A percentile compares a stretch with the other conserved stretches of the same genome.
Evolutionary conservation across 164 flowering plant species (phyloP).

Genomic region (Magnolia changhungtana): DNA sequence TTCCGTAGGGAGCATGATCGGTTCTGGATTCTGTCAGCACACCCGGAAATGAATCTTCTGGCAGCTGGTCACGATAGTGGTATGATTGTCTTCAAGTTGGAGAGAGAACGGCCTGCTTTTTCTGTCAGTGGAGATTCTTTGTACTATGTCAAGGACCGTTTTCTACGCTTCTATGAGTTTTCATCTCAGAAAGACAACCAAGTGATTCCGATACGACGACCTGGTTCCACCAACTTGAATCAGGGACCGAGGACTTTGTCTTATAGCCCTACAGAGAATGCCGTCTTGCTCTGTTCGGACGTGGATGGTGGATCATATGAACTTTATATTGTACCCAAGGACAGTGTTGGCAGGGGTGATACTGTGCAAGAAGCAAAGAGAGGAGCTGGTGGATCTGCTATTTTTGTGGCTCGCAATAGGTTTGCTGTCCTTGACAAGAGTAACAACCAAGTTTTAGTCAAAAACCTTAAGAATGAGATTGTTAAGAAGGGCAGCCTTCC

Average conservation of each 20-base stretch:
- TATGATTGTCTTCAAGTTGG: slow-evolving; percentile 87
- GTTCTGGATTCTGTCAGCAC: slow-evolving; percentile 78
- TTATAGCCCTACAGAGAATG: slow-evolving; percentile 87
- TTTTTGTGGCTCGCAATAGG: slow-evolving; percentile 81
- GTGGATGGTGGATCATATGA: slow-evolving; percentile 91
- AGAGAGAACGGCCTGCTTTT: slow-evolving; percentile 89
- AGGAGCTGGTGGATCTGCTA: slow-evolving; percentile 82
- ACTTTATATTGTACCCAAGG: slow-evolving; percentile 72
- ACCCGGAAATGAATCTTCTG: slow-evolving; percentile 79
- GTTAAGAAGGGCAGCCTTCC: slow-evolving; percentile 76
- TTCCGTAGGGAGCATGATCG: slow-evolving; percentile 87
- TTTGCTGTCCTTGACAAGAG: slow-evolving; percentile 85
- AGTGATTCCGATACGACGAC: slow-evolving; percentile 67
- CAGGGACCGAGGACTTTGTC: slow-evolving; percentile 83
- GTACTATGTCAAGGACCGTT: slow-evolving; percentile 76
- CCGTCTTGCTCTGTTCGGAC: slow-evolving; percentile 78
- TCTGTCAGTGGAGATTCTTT: slow-evolving; percentile 66
- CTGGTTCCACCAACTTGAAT: slow-evolving; percentile 67
- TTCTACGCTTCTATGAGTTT: slow-evolving; percentile 66
- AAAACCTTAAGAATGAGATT: slow-evolving; percentile 76
- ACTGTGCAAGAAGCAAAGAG: slow-evolving; percentile 65
- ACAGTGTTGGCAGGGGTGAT: slow-evolving; percentile 62
- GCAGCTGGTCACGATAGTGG: slow-evolving; percentile 97
- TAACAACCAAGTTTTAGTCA: slow-evolving; percentile 72
- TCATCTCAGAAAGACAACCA: slow-evolving; percentile 74